Evolutionary conservation across 2,329 filamentous ascomycete genomes (phyloP), one percentile per base, ranked within the genome.

Genomic region (Microdochium trichocladiopsis): DNA sequence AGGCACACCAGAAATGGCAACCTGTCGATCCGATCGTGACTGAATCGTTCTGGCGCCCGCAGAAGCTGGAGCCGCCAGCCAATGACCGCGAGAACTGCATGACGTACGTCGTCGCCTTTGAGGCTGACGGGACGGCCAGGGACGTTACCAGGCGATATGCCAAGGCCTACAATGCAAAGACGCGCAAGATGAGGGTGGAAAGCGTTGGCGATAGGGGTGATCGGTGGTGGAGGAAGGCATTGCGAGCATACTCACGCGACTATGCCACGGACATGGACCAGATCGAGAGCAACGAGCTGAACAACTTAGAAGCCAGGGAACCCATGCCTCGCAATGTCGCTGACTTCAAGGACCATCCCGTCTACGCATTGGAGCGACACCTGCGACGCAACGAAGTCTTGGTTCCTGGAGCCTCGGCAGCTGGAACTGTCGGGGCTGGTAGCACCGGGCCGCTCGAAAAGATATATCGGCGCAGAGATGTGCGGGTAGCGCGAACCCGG

Each of bases 111-210:
- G 74, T 99, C 50, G 90, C 86, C 0, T 96, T 96, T 57, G 88
- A 95, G 57, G 82, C 84, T 12, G 88, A 95, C 58, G 87, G 84
- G 2, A 82, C 81, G 14, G 90, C 84, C 1, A 83, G 81, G 61
- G 94, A 99, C 62, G 89, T 99, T 1, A 99, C 94, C 0, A 79
- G 84, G 52, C 83, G 94, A 16, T 99, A 99, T 64, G 79, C 85
- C 1, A 95, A 94, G 67, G 86, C 87, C 0, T 97, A 87, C 69
- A 94, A 91, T 60, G 88, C 92, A 22, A 97, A 97, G 69, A 96
- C 92, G 1, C 80, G 89, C 22, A 90, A 84, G 57, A 69, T 81
- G 53, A 84, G 94, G n/a, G 79, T 99, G 2, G 94, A 97, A 48
- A 67, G 64, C 28, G 66, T 75, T 65, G 47, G 75, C 72, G 69